These are phyloP conservation scores for Diaporthe citri DNA, from an alignment of 2,329 filamentous ascomycete genomes.

Conservation along the genomic window DNA sequence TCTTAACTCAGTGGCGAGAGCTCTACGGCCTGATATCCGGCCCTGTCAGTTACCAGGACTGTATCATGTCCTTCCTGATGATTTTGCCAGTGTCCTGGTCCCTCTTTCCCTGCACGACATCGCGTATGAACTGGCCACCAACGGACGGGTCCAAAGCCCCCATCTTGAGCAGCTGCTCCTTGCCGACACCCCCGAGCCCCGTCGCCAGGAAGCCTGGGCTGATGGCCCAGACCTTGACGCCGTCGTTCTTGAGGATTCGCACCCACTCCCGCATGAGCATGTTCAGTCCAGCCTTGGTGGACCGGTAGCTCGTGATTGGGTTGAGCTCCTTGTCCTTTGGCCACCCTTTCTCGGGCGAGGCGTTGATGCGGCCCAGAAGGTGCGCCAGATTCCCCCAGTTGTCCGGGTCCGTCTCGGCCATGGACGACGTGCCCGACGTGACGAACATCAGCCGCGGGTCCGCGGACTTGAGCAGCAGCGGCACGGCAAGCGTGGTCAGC, in stretches of 20 bases:
- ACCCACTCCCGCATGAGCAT: slow-evolving; percentile 64
- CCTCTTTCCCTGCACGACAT: slow-evolving; percentile 46
- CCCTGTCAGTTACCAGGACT: slow-evolving; percentile 13
- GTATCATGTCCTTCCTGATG: slow-evolving; percentile 15
- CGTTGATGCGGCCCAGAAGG: slow-evolving; percentile 26
- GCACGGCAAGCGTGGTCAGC: slow-evolving; percentile 54
- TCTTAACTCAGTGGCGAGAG: too few relatives aligned
- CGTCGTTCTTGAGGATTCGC: slow-evolving; percentile 51
- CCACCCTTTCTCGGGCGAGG: slow-evolving; percentile 54
- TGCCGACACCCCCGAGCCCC: slow-evolving; percentile 23
- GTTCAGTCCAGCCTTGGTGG: slow-evolving; percentile 59
- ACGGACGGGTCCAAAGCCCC: slow-evolving; percentile 51
- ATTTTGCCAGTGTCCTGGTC: slow-evolving; percentile 36
- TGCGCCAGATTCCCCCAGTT: slow-evolving; percentile 46
- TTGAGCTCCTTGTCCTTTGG: slow-evolving; percentile 53
- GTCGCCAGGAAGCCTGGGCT: slow-evolving; percentile 37
- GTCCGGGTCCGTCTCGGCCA: slow-evolving; percentile 48
- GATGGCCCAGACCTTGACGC: slow-evolving; percentile 56
- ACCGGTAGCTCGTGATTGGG: slow-evolving; percentile 51
- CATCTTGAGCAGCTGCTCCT: slow-evolving; percentile 51
- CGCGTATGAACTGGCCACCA: slow-evolving; percentile 54
- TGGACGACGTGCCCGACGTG: slow-evolving; percentile 58
- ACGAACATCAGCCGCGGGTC: slow-evolving; percentile 64
- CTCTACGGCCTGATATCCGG: background rate
- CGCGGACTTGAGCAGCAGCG: slow-evolving; percentile 58